Conservation (phyloP, 805 yeast genomes). For the Saccharomycopsis synnaedendra region DNA sequence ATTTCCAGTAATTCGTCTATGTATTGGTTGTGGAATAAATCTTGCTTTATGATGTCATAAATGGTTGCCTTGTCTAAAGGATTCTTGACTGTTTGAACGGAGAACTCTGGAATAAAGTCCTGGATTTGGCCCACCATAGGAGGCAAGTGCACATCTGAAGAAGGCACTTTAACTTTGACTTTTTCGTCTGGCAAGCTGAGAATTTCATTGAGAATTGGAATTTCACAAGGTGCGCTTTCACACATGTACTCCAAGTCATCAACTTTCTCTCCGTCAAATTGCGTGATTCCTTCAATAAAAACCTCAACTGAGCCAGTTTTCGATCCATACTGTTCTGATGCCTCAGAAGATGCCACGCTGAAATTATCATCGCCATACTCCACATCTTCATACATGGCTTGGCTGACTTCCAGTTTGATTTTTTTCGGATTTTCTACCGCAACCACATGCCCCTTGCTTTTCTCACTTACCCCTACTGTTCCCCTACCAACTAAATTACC, state of each 20-base stretch:
- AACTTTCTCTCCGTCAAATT: background rate
- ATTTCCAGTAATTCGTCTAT: slow-evolving; percentile 11
- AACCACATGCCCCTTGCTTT: no score
- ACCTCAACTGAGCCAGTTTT: no score
- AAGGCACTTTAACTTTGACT: slow-evolving; percentile 4
- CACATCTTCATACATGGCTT: no score
- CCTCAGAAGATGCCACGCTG: no score
- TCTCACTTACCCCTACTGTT: no score
- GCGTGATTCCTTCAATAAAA: no score
- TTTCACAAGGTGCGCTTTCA: background rate
- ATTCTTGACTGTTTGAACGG: slow-evolving; percentile 12
- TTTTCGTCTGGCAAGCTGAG: background rate
- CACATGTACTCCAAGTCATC: background rate
- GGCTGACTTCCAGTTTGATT: no score
- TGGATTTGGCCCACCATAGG: slow-evolving; percentile 14
- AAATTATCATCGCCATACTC: no score
- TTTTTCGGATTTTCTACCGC: no score
- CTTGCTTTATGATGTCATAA: slow-evolving; percentile 12
- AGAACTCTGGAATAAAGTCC: slow-evolving; percentile 16
- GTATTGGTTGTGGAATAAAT: slow-evolving; percentile 14
- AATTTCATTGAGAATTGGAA: background rate
- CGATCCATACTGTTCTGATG: no score
- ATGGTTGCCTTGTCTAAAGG: slow-evolving; percentile 5
- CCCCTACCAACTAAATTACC: no score
- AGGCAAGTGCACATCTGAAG: slow-evolving; percentile 10